Percentiles rank a stretch among this genome's conserved stretches.
phyloP scores from a whole-genome alignment of 306 rosid species.

The Malus asiatica region DNA sequence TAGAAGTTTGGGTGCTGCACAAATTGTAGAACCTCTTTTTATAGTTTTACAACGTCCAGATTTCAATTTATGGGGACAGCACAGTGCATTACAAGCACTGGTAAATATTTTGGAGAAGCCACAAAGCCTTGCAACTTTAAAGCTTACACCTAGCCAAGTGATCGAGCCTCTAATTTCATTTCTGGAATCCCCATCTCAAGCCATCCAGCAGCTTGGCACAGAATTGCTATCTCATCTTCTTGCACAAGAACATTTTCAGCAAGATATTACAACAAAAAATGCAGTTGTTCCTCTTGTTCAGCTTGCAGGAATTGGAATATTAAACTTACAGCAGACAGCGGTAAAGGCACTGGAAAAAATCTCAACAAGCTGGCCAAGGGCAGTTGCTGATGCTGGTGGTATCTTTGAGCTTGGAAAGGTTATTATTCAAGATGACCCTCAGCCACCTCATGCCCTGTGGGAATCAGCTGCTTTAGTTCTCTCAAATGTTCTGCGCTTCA shows the following conservation, averaged over 20 bases:
- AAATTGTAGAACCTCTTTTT: conserved; percentile 92
- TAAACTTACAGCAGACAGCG: conserved; percentile 90
- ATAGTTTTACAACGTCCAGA: conserved; percentile 74
- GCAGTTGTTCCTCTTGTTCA: conserved; percentile 96
- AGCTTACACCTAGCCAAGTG: conserved; percentile 93
- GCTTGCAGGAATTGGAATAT: conserved; percentile 96
- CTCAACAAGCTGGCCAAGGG: conserved; percentile 90
- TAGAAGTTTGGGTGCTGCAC: conserved; percentile 81
- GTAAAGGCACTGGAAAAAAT: conserved; percentile 83
- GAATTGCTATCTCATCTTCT: conserved; percentile 92
- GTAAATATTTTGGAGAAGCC: conserved; percentile 98
- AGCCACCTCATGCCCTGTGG: conserved; percentile 85
- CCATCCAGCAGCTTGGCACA: conserved; percentile 97
- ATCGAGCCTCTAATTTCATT: conserved; percentile 85
- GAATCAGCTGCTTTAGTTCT: conserved; percentile 95
- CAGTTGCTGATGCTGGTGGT: conserved; percentile 97
- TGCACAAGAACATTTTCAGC: conserved; percentile 94
- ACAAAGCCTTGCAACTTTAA: conserved; percentile 81
- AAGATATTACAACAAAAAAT: conserved; percentile 86
- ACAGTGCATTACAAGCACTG: conserved; percentile 95
- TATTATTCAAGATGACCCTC: conserved; percentile 95
- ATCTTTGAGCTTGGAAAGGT: conserved; percentile 91
- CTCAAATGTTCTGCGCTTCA: conserved; percentile 66
- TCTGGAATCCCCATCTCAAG: conserved; percentile 89
- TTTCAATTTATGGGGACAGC: conserved; percentile 93